Conservation (phyloP, 768 basidiomycete genomes). For the Tephrocybe sp. region DNA sequence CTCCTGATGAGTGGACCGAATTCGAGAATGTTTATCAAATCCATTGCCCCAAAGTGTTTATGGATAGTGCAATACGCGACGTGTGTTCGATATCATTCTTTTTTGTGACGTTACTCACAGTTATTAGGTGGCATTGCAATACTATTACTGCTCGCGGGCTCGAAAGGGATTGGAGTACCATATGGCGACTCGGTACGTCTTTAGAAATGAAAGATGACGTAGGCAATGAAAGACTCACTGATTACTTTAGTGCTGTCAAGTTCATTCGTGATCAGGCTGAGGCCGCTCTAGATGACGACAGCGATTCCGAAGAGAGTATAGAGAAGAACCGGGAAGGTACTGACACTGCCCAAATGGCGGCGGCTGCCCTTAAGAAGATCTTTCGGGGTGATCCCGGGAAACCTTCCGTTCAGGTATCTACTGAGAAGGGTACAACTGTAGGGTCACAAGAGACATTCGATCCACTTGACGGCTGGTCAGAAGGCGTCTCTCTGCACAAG, state of each 20-base stretch:
- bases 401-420: constrained; percentile 38
- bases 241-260: constrained; percentile 62
- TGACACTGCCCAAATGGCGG: constrained; percentile 62
- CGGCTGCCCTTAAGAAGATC: constrained; percentile 63
- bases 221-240: constrained; percentile 10
- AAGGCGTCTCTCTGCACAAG: constrained; percentile 65
- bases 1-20: constrained; percentile 68
- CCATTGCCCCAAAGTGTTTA: constrained; percentile 78
- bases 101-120: constrained; percentile 11
- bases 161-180: constrained; percentile 84
- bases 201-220: background rate
- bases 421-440: constrained; percentile 19
- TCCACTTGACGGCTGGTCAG: constrained; percentile 70
- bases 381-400: constrained; percentile 51
- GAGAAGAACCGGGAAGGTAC: constrained; percentile 29
- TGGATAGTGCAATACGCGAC: constrained; percentile 76
- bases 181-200: constrained; percentile 73
- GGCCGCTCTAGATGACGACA: constrained; percentile 30
- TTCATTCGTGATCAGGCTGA: constrained; percentile 85
- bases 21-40: constrained; percentile 93
- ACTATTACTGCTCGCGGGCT: constrained; percentile 79
- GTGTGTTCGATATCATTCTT: constrained; percentile 41
- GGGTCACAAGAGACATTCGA: constrained; percentile 39
- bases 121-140: constrained; percentile 76
- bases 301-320: constrained; percentile 21